phyloP scores from a whole-genome alignment of 225 moss, liverwort and hornwort species.

The Takakia lepidozioides region DNA sequence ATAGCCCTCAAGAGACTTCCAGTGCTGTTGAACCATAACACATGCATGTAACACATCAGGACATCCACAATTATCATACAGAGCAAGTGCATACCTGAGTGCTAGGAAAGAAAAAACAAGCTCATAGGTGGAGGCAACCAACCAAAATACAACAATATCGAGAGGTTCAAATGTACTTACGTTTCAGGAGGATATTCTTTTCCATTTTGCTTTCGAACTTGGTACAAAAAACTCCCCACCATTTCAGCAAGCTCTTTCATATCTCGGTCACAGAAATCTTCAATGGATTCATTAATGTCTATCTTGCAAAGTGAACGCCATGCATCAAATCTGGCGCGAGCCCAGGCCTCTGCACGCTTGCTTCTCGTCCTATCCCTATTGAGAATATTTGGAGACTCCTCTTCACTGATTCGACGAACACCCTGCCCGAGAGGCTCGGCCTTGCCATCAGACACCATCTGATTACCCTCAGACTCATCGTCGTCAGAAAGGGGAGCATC shows the following conservation, averaged over 20 bases:
- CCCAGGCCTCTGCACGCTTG: conserved; percentile 66
- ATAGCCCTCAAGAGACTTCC: conserved; percentile 63
- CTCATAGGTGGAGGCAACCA: too few relatives aligned
- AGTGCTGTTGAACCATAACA: conserved; percentile 32
- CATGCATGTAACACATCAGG: too few relatives aligned
- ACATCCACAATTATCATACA: too few relatives aligned
- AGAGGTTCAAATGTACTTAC: conserved; percentile 16
- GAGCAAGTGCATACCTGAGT: too few relatives aligned
- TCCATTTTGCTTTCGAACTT: conserved; percentile 68
- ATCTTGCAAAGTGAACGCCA: conserved; percentile 47
- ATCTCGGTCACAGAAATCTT: conserved; percentile 46
- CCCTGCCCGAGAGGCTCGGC: conserved; percentile 31
- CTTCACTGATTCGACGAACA: conserved; percentile 21
- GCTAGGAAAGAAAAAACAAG: too few relatives aligned
- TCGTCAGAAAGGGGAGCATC: conserved; percentile 47
- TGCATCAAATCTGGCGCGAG: conserved; percentile 57
- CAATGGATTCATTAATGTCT: conserved; percentile 30
- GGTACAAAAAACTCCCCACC: conserved; percentile 48
- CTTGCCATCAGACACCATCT: conserved; percentile 39
- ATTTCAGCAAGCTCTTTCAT: conserved; percentile 54
- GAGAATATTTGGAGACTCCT: conserved; percentile 34
- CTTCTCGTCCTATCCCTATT: conserved; percentile 44
- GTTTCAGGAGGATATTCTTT: conserved; percentile 65
- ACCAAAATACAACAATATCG: too few relatives aligned
- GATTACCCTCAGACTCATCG: conserved; percentile 52